Percentiles rank a stretch among this genome's conserved stretches.
Evolutionary conservation across 2,329 filamentous ascomycete genomes (phyloP).

Genomic region (Sclerotiophoma versabilis): DNA sequence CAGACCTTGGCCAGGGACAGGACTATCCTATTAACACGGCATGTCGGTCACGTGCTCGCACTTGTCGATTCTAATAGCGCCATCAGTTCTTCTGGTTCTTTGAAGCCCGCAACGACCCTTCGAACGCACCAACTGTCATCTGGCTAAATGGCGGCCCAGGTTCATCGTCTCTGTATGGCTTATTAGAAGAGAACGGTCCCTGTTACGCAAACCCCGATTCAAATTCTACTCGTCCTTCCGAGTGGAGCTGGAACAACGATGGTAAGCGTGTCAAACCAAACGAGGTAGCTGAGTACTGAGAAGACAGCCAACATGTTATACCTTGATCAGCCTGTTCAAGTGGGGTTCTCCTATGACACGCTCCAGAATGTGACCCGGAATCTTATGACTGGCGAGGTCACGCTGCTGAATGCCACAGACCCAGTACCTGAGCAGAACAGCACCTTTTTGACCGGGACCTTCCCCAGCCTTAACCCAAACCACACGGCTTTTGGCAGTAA

Average conservation of each 20-base stretch:
- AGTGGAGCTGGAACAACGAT: slow-evolving; percentile 41
- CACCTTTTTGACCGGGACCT: slow-evolving; percentile 26
- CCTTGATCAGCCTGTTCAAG: slow-evolving; percentile 70
- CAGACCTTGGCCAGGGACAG: slow-evolving; percentile 27
- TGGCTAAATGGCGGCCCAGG: slow-evolving; percentile 29
- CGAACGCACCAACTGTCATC: slow-evolving; percentile 24
- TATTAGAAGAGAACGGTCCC: slow-evolving; percentile 27
- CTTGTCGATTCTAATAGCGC: background rate
- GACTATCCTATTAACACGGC: slow-evolving; percentile 35
- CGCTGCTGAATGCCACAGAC: slow-evolving; percentile 19
- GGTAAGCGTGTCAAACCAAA: background rate
- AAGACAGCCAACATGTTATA: slow-evolving; percentile 58
- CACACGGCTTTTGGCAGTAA: slow-evolving; percentile 28
- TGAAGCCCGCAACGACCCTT: slow-evolving; percentile 27
- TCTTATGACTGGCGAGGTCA: slow-evolving; percentile 21
- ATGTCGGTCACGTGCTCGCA: slow-evolving; percentile 45
- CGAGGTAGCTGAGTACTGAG: background rate
- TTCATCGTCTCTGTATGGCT: slow-evolving; percentile 28
- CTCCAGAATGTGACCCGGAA: slow-evolving; percentile 30
- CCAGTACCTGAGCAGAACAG: slow-evolving; percentile 26
- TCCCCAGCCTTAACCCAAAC: slow-evolving; percentile 24
- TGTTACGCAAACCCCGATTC: slow-evolving; percentile 26
- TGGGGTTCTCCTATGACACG: slow-evolving; percentile 62
- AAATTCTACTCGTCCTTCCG: slow-evolving; percentile 27
- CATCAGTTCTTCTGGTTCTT: slow-evolving; percentile 33